phyloP scores from a whole-genome alignment of 495 filamentous ascomycete species.

The Penicillium pancosmium region DNA sequence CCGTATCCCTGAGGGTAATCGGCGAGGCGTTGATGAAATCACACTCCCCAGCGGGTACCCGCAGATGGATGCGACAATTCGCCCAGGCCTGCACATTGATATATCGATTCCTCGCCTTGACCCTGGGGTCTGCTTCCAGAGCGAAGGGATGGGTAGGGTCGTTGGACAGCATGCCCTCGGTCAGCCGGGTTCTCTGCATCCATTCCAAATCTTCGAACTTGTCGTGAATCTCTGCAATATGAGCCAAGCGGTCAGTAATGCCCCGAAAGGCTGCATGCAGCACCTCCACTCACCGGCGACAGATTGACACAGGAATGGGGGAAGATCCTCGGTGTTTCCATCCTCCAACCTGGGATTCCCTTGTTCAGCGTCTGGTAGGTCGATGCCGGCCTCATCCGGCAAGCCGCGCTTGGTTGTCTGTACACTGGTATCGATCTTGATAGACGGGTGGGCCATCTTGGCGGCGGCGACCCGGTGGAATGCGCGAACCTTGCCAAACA shows the following conservation, averaged over 20 bases:
- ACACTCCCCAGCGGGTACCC: slow-evolving; percentile 74
- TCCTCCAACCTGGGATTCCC: slow-evolving; percentile 38
- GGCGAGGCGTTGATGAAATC: slow-evolving; percentile 98
- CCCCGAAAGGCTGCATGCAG: slow-evolving; percentile 26
- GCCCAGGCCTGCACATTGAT: slow-evolving; percentile 84
- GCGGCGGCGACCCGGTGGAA: slow-evolving; percentile 48
- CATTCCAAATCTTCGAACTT: slow-evolving; percentile 54
- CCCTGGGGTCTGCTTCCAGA: slow-evolving; percentile 51
- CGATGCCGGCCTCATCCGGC: slow-evolving; percentile 39
- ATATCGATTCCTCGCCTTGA: slow-evolving; percentile 74
- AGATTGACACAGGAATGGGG: slow-evolving; percentile 48
- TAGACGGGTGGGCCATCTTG: slow-evolving; percentile 51
- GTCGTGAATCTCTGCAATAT: slow-evolving; percentile 44
- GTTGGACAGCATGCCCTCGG: slow-evolving; percentile 38
- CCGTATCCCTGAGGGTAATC: slow-evolving; percentile 65
- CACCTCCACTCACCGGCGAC: slow-evolving; percentile 35
- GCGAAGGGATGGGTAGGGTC: slow-evolving; percentile 50
- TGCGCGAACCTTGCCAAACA: slow-evolving; percentile 51
- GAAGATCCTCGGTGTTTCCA: slow-evolving; percentile 41
- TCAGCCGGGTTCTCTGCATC: slow-evolving; percentile 44
- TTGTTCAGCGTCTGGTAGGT: slow-evolving; percentile 34
- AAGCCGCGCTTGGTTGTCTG: slow-evolving; percentile 46
- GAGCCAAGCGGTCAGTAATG: slow-evolving; percentile 27
- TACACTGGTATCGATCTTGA: slow-evolving; percentile 51
- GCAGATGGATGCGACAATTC: slow-evolving; percentile 81